Conservation (phyloP, 352 stramenopile species). For the Pilasporangium apinafurcum region DNA sequence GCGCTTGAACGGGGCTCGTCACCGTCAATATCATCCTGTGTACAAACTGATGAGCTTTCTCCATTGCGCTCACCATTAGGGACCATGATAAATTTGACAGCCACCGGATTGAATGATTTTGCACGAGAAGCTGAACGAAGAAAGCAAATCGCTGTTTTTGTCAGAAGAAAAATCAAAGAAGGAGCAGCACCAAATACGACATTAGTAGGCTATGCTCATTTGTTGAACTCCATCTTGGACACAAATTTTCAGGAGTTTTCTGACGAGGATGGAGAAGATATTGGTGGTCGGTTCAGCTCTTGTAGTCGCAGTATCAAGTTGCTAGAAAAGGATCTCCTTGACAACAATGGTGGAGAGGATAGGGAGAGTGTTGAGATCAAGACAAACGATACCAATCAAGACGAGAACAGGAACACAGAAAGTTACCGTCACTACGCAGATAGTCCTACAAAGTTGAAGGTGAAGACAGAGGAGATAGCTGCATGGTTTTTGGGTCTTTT, state of each 20-base stretch:
- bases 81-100: no score
- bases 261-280: constrained; percentile 11
- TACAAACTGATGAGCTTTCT: no score
- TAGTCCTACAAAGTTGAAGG: constrained; percentile 19
- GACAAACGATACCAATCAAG: constrained; percentile 11
- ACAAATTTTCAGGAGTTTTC: constrained; percentile 61
- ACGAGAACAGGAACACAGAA: constrained; percentile 12
- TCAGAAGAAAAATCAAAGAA: constrained; percentile 54
- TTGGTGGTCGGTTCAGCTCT: background rate
- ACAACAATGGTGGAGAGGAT: constrained; percentile 1
- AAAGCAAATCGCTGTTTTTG: constrained; percentile 49
- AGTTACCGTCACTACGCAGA: constrained; percentile 4
- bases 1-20: constrained; percentile 23
- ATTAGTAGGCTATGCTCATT: constrained; percentile 39
- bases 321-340: constrained; percentile 2
- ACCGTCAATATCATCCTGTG: no score
- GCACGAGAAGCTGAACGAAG: constrained; percentile 30
- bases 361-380: background rate
- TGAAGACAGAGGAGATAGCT: constrained; percentile 66
- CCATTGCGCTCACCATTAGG: background rate
- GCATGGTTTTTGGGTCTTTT: constrained; percentile 64
- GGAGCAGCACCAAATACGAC: constrained; percentile 66
- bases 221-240: constrained; percentile 64
- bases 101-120: constrained; percentile 11
- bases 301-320: constrained; percentile 10